Evolutionary conservation across 2,329 filamentous ascomycete genomes (phyloP).

Genomic region (Curvularia lunata): DNA sequence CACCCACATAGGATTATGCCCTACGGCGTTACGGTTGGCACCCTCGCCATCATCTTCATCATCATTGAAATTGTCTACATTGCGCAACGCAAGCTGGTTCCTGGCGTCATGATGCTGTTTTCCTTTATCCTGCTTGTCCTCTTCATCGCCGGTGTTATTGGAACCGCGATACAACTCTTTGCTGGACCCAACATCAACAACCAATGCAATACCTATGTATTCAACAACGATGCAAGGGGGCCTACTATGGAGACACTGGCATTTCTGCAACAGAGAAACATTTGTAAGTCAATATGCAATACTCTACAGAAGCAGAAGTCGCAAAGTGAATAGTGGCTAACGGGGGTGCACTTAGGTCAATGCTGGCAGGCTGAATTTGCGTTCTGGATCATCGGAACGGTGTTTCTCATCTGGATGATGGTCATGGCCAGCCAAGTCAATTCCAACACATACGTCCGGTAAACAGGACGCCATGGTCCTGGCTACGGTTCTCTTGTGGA

Average conservation of each 20-base stretch:
- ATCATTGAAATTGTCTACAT: constrained; percentile 64
- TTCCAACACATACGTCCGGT: constrained; percentile 49
- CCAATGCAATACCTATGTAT: constrained; percentile 65
- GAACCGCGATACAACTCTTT: constrained; percentile 68
- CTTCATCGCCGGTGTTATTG: constrained; percentile 67
- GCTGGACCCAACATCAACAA: constrained; percentile 63
- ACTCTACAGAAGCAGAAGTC: not conserved
- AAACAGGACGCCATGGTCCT: not conserved
- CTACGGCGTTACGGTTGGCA: constrained; percentile 65
- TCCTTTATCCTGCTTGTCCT: constrained; percentile 68
- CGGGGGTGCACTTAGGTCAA: constrained; percentile 52
- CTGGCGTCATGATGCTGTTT: constrained; percentile 64
- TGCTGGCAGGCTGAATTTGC: constrained; percentile 69
- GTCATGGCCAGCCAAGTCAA: constrained; percentile 65
- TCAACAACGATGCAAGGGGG: constrained; percentile 54
- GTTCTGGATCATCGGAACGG: constrained; percentile 67
- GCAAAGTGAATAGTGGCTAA: constrained; percentile 20
- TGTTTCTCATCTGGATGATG: constrained; percentile 72
- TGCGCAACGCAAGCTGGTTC: constrained; percentile 62
- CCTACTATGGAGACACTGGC: constrained; percentile 63
- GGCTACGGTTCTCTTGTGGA: not conserved
- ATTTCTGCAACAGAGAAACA: constrained; percentile 67
- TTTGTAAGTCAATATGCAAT: constrained; percentile 56
- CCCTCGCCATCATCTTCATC: constrained; percentile 64
- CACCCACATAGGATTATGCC: constrained; percentile 64